Conservation (phyloP, 768 basidiomycete species). For the Collybia sp. region DNA sequence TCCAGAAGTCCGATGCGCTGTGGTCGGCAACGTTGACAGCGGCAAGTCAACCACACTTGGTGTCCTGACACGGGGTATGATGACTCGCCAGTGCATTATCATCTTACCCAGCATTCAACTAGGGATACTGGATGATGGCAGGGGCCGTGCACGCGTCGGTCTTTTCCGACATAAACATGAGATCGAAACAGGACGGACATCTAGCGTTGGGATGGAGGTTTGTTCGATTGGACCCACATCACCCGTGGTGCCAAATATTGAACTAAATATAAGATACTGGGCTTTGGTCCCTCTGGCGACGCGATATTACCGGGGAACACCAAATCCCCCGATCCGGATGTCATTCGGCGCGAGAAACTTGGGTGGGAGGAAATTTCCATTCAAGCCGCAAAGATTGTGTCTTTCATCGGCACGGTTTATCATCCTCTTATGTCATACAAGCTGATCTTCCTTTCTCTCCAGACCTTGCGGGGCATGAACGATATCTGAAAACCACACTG, state of each 20-base stretch:
- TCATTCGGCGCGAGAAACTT: conserved; percentile 77
- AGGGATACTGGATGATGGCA: conserved; percentile 79
- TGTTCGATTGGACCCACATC: conserved; percentile 8
- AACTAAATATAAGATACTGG: conserved; percentile 60
- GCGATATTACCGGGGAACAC: conserved; percentile 72
- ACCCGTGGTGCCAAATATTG: neutral
- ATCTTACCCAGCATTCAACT: conserved; percentile 12
- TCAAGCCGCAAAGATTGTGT: conserved; percentile 87
- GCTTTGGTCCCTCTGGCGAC: conserved; percentile 72
- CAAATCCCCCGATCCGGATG: conserved; percentile 54
- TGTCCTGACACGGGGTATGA: conserved; percentile 85
- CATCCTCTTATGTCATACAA: neutral
- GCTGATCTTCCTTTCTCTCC: neutral
- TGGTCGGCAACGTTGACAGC: conserved; percentile 92
- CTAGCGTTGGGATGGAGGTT: conserved; percentile 96
- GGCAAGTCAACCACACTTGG: conserved; percentile 95
- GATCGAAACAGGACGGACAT: conserved; percentile 92
- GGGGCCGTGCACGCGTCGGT: conserved; percentile 78
- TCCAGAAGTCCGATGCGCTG: conserved; percentile 93
- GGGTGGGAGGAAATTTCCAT: conserved; percentile 95
- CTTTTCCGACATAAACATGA: conserved; percentile 98
- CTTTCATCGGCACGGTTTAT: conserved; percentile 69
- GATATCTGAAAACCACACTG: conserved; percentile 88
- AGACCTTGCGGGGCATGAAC: conserved; percentile 96
- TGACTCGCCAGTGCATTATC: neutral